These are phyloP conservation scores for Verticillium albo-atrum DNA, from an alignment of 2,329 filamentous ascomycete species.

Conservation along the genomic window DNA sequence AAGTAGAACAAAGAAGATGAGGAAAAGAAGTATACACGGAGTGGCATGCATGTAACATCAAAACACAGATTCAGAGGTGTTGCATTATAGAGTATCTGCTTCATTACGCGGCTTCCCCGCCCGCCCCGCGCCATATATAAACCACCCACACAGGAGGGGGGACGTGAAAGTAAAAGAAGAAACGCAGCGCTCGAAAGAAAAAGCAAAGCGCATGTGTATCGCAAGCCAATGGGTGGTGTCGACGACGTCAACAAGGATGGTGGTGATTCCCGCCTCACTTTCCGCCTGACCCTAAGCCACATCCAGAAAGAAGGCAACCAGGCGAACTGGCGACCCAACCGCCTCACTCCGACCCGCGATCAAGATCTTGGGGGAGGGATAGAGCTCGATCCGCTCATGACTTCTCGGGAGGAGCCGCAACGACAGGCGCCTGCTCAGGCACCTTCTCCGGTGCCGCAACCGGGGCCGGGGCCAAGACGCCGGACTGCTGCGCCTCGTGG, in stretches of 20 bases:
- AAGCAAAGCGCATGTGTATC: neutral
- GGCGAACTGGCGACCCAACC: neutral
- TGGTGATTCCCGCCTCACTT: neutral
- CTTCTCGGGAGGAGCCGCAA: neutral
- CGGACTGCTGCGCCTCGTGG: neutral
- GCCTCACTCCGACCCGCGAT: neutral
- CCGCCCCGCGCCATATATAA: neutral
- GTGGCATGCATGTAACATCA: neutral
- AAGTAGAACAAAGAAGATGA: no score
- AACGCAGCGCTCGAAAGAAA: neutral
- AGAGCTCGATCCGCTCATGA: neutral
- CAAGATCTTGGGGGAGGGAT: neutral
- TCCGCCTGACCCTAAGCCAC: neutral
- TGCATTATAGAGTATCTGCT: neutral
- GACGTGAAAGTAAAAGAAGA: neutral
- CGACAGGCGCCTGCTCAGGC: neutral
- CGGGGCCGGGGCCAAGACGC: neutral
- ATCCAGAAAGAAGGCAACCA: neutral
- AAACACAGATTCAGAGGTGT: neutral
- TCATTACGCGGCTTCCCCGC: neutral
- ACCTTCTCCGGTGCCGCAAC: neutral
- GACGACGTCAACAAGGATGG: neutral
- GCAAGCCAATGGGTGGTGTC: neutral
- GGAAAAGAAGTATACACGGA: neutral
- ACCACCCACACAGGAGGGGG: neutral